Base-by-base conservation (phyloP, 1,284 basidiomycete genomes). In the Irpex sp. region DNA sequence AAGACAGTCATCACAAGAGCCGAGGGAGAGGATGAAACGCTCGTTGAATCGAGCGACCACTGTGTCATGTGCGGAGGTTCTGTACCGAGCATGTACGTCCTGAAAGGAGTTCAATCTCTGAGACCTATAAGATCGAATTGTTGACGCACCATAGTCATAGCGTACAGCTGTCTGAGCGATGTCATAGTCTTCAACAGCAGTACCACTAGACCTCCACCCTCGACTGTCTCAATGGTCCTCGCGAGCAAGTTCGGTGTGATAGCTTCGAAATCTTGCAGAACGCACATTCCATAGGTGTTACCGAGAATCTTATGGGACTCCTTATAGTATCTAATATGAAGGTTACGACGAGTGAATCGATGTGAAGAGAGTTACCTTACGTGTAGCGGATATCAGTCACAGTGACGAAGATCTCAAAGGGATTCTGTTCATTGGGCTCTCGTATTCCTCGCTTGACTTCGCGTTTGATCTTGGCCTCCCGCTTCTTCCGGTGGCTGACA, bases 301-400 rank as follows among this genome's bases (percentile, higher is more conserved):
- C 97, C 97, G 36, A 99, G 87, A 65, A 97, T 94, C 75, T 96
- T 96, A 62, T 96, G 87, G 0, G 94, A 94, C 71, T 98, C 95
- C 73, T 96, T 97, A 80, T 97, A 92, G 77, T 91, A 90, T 54
- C 84, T 86, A 64, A 4, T 62, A 53, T 19, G 5, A 10, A 3
- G 47, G 23, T 10, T 47, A 16, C 19, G 21, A 58, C 36, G 33
- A 9, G 3, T 42, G 16, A 37, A 56, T 35, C 36, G n/a, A 56
- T 35, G 19, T 45, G 57, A 48, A 36, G 45, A 48, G 16, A 45
- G 57, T 37, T 2, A 12, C 81, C 88, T 71, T 72, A 93, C 84
- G 91, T 93, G 80, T 99, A 99, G 64, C 96, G 89, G 63, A 99
- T 98, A 73, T 99, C 96, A 7, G 97, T 99, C n/a, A 98, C 94